Base-by-base conservation (phyloP, 345 rosid species). In the Gossypium turneri region DNA sequence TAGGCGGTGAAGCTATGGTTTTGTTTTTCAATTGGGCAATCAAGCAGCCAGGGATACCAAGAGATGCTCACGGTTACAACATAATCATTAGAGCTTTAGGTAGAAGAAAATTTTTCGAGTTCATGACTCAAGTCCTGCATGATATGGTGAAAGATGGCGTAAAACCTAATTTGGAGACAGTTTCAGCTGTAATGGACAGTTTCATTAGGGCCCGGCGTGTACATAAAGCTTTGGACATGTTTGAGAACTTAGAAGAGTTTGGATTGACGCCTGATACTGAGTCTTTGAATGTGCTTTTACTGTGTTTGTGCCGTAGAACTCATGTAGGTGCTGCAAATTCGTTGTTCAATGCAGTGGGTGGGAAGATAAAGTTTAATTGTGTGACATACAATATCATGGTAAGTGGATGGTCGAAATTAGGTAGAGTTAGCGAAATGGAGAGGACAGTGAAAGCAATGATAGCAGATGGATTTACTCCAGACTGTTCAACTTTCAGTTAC, bases 381-480 rank as follows among this genome's bases (percentile, higher is more conserved):
- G 48, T 67, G 66, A 92, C 94, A 3, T 92, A 92, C 80, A 87
- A 92, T 65, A 74, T 81, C 58, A 72, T 91, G 52, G 78, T 92
- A 3, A 75, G 82, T 52, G 98, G 95, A 59, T 94, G 97, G 97
- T 85, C 97, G n/a, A 89, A 85, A 78, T 78, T 81, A 44, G 97
- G 95, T 48, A 84, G 83, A 70, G 82, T 88, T 50, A 72, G 77
- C 72, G 89, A 86, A 68, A 88, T 90, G 38, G 91, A 86, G 76
- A 87, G 82, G 82, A 53, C 87, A 62, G 61, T 91, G 84, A 85
- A 85, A 80, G 87, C 77, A 80, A 86, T 92, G 97, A 82, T 82
- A 17, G 89, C 78, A 34, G 76, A 76, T 82, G 97, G 92, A 41
- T 77, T 88, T 24, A 57, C 29, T 78, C 89, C 94, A 3, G 82